phyloP scores from a whole-genome alignment of 2,329 filamentous ascomycete species.

The Eurotiales sp. region DNA sequence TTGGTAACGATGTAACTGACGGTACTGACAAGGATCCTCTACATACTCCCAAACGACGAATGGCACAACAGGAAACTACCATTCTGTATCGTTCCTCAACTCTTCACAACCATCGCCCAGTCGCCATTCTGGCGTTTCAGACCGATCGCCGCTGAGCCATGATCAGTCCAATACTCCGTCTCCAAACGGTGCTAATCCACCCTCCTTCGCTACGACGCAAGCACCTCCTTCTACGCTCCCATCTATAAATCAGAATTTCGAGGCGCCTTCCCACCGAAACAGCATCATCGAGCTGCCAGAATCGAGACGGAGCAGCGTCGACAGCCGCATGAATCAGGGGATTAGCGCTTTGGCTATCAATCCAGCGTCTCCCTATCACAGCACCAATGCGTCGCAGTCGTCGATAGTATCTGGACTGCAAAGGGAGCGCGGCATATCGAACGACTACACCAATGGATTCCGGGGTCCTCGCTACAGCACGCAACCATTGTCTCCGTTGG shows the following conservation, averaged over 20 bases:
- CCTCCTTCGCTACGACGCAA: constrained; percentile 31
- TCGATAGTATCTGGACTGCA: constrained; percentile 44
- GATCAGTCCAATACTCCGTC: constrained; percentile 37
- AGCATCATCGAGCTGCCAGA: constrained; percentile 42
- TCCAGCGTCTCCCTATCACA: constrained; percentile 46
- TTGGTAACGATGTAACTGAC: too few relatives aligned
- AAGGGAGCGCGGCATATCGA: constrained; percentile 40
- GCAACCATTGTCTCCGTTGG: constrained; percentile 40
- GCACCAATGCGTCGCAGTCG: constrained; percentile 44
- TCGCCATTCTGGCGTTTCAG: constrained; percentile 33
- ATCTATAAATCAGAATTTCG: constrained; percentile 57
- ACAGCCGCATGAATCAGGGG: constrained; percentile 48
- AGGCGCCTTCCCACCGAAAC: constrained; percentile 44
- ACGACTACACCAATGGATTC: constrained; percentile 35
- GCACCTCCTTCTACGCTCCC: constrained; percentile 48
- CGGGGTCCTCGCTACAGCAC: constrained; percentile 40
- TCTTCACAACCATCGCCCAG: constrained; percentile 46
- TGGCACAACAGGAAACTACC: constrained; percentile 42
- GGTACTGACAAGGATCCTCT: constrained; percentile 42
- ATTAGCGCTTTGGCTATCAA: constrained; percentile 47
- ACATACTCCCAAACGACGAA: constrained; percentile 47
- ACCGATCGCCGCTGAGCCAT: constrained; percentile 39
- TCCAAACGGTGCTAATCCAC: constrained; percentile 38
- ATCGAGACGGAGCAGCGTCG: constrained; percentile 48
- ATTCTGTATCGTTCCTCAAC: constrained; percentile 41